Base-by-base conservation (phyloP, 345 rosid species). In the Durio zibethinus region DNA sequence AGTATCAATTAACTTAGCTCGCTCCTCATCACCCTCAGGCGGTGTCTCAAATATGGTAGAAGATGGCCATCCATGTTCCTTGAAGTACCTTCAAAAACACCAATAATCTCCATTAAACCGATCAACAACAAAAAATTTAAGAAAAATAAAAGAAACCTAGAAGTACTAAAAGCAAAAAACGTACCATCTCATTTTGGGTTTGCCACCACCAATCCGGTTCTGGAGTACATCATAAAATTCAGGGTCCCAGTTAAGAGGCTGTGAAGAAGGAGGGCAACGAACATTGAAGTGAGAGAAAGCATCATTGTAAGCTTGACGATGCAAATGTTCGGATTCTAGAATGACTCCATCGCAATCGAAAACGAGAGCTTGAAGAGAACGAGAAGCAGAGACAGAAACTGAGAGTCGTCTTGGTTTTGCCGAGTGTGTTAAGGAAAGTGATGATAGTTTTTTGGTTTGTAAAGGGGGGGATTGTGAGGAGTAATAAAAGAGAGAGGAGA, bases 341-440 rank as follows among this genome's bases (percentile, higher is more conserved):
- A 95, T 95, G 12, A 93, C 99, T 10, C 99, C 99, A 61, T 93
- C 99, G 70, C 99, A 95, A 79, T 95, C 98, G 72, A 95, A 95
- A 20, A 95, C 86, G 57, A 95, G 89, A 82, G 97, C 98, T 82
- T 86, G 72, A 0, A 95, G 93, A 38, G 94, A 86, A 2, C 80
- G 77, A 8, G 92, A 82, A 60, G 74, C 65, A 7, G 94, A 81
- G 23, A 90, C 77, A 74, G 61, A 52, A 56, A 83, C 79, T 0
- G 78, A 66, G 38, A 80, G 70, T 18, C 29, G 59, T 76, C 78
- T 79, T 4, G 76, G 56, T 0, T 69, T 72, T 72, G 20, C 16
- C 29, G 72, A 38, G 63, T 36, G 65, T 7, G 48, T 21, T 14
- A 65, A 31, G 78, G 71, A 33, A 9, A 75, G 47, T 10, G 40